Base-by-base conservation (phyloP, 345 rosid species). In the Conringia planisiliqua region DNA sequence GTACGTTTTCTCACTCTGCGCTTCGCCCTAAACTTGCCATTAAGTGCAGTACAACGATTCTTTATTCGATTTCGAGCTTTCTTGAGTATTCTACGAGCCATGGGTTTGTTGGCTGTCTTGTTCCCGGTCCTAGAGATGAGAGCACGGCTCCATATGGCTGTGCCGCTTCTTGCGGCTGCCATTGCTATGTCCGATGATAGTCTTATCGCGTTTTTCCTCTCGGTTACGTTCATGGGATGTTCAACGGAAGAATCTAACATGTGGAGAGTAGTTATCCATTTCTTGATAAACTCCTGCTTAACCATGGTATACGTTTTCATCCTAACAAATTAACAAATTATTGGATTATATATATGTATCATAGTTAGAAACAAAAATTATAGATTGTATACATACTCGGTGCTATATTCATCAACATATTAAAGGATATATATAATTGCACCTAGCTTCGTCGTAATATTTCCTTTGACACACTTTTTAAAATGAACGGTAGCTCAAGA, bases 181-280 rank as follows among this genome's bases (percentile, higher is more conserved):
- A 93, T 85, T 66, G 98, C 97, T 59, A 86, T 52, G 80, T 93
- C 97, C 42, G 97, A 91, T 5, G 98, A 85, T 69, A 90, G 77
- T 80, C 86, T 86, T 65, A 93, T 90, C 16, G 86, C 88, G 52
- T 79, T 83, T 73, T 86, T 93, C 60, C 96, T 89, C 52, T 89
- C 88, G 42, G 39, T 64, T 51, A 90, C n/a, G 69, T 62, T 84
- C 80, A 75, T 81, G 4, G 69, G 77, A 73, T 80, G 80, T 72
- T 82, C 81, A 54, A 71, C 60, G 5, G 79, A 73, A 65, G 81
- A 77, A 38, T 74, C 72, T 42, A 78, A 83, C 67, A 75, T 56
- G 33, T 77, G 81, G 57, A 90, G 86, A 61, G 92, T 86, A 65
- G 48, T 39, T 63, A 85, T 75, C 98, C 96, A 90, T 79, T 86